Base-by-base conservation (phyloP, 129 eudicot species). In the Pseudognaphalium luteoalbum region DNA sequence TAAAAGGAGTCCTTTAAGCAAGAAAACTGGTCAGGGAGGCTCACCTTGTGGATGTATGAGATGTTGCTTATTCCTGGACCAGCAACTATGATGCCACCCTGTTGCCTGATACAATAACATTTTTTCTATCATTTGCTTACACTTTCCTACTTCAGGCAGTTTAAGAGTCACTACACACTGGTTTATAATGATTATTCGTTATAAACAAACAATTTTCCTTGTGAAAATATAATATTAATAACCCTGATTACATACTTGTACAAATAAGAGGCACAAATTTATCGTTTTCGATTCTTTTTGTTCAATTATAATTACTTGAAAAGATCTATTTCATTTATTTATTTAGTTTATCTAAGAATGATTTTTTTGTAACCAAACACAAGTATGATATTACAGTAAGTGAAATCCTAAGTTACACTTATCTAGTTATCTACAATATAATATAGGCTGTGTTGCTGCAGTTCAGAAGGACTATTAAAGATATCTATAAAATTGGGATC, bases 11-110 rank as follows among this genome's bases (percentile, higher is more conserved):
- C 71, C 1, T 20, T 68, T 10, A 0, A 30, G 4, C 44, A 5
- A 2, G 47, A 15, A 28, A 21, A 66, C 50, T 10, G 19, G 29
- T 39, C 1, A 60, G 42, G 39, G 77, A 66, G 65, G 37, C 78
- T 81, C 77, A 92, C 98, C 92, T 68, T 94, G 89, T 94, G 98
- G 82, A 94, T 85, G 83, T 91, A 94, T 54, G 94, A 82, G 71
- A 94, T 85, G 84, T 86, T 94, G 76, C 86, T 84, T 88, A 91
- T 94, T 63, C 98, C 98, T 20, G 98, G 98, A 77, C 98, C 98
- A 32, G 96, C 98, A 75, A 94, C 93, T 41, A 91, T 79, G 76
- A 94, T 87, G 56, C 98, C 98, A 25, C 98, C 98, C 80, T 94
- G 98, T 79, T 81, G 91, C 98, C 98, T 94, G 83, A 76, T 44